Percentiles rank a stretch among this genome's conserved stretches.
phyloP scores from a whole-genome alignment of 306 rosid species.

The Phaseolus lunatus region DNA sequence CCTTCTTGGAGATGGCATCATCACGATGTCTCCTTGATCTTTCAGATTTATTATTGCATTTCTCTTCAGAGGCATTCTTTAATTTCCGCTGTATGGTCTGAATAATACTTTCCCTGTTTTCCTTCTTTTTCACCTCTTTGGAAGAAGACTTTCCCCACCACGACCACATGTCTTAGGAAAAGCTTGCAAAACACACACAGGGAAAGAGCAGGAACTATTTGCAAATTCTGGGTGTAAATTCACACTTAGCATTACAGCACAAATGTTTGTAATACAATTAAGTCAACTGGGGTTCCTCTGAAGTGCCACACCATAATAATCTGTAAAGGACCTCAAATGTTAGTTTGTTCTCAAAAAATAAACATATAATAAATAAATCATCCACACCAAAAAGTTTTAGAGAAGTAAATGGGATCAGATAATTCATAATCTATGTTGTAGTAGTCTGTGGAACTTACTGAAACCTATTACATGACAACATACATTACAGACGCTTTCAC shows the following conservation, averaged over 20 bases:
- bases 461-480: constrained; percentile 18
- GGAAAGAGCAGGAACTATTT: constrained; percentile 18
- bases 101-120: constrained; percentile 70
- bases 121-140: constrained; percentile 77
- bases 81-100: constrained; percentile 73
- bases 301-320: constrained; percentile 36
- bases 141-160: constrained; percentile 94
- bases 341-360: constrained; percentile 47
- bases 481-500: constrained; percentile 15
- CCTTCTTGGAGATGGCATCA: constrained; percentile 65
- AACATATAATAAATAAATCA: constrained; percentile 23
- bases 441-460: background rate
- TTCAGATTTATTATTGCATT: constrained; percentile 56
- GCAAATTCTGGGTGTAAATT: constrained; percentile 34
- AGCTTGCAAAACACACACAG: constrained; percentile 30
- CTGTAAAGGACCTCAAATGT: constrained; percentile 51
- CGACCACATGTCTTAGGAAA: constrained; percentile 62
- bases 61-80: constrained; percentile 67
- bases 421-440: constrained; percentile 6
- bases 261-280: constrained; percentile 38
- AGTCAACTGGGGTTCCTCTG: constrained; percentile 32
- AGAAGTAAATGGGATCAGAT: constrained; percentile 12
- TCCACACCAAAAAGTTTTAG: background rate
- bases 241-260: constrained; percentile 41
- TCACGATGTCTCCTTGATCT: constrained; percentile 58